Conservation (phyloP, 768 basidiomycete species). For the Hericium erinaceus region DNA sequence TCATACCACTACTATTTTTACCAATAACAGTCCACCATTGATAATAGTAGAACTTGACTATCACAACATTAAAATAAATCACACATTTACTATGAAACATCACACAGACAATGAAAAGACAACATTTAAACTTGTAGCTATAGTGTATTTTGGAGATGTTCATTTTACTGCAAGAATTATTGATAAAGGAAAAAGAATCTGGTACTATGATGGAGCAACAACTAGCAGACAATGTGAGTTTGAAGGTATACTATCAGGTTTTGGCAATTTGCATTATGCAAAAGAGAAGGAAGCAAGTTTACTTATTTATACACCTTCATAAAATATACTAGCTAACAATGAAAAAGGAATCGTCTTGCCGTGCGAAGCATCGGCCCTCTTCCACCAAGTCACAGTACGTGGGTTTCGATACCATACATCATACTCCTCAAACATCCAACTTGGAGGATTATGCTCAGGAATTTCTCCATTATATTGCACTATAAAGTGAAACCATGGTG, state of each 20-base stretch:
- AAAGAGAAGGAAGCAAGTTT: neutral
- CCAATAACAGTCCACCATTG: neutral
- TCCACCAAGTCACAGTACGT: neutral
- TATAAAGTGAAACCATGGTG: no score
- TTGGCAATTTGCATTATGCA: neutral
- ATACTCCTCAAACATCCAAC: no score
- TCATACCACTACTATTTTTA: neutral
- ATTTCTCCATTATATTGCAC: neutral
- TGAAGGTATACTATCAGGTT: neutral
- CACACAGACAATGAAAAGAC: neutral
- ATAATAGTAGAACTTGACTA: neutral
- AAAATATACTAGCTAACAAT: neutral
- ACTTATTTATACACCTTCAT: neutral
- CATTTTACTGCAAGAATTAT: slow-evolving; percentile 19
- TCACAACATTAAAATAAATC: neutral
- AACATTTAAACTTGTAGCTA: slow-evolving; percentile 7
- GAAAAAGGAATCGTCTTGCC: neutral
- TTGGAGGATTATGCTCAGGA: no score
- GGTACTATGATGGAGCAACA: slow-evolving; percentile 20
- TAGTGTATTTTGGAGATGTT: slow-evolving; percentile 15
- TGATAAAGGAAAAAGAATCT: slow-evolving; percentile 9
- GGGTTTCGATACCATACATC: no score
- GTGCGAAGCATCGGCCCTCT: neutral
- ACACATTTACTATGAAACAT: neutral
- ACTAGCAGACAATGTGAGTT: neutral